Percentiles rank a stretch among this genome's conserved stretches.
Conservation (phyloP, 1,284 basidiomycete species). For the Porogramme epimiltina region DNA sequence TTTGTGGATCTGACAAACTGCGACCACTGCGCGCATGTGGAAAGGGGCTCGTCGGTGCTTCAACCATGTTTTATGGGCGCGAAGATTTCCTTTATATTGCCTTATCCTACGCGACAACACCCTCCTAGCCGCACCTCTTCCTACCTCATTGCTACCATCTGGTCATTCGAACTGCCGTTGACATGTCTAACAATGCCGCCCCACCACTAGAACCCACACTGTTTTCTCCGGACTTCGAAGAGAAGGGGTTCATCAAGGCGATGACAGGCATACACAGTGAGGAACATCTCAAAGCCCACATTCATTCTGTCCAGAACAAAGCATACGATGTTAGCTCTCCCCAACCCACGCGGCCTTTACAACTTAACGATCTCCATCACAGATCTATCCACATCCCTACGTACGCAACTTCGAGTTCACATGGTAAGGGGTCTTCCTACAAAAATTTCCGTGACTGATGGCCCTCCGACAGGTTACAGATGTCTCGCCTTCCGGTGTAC, state of each 20-base stretch:
- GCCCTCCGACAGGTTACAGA: slow-evolving; percentile 10
- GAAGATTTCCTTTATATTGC: too few species aligned
- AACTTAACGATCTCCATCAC: too few species aligned
- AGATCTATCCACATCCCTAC: slow-evolving; percentile 18
- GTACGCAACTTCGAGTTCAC: slow-evolving; percentile 19
- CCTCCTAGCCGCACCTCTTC: too few species aligned
- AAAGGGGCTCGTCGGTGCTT: too few species aligned
- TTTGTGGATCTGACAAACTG: too few species aligned
- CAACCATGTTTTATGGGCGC: too few species aligned
- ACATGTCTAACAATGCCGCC: neutral
- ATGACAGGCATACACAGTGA: slow-evolving; percentile 18
- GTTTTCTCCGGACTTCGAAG: slow-evolving; percentile 12
- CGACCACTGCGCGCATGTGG: too few species aligned
- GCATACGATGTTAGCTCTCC: slow-evolving; percentile 22
- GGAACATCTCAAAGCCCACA: slow-evolving; percentile 16
- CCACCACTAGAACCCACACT: slow-evolving; percentile 15
- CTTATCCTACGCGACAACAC: too few species aligned
- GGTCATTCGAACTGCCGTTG: too few species aligned
- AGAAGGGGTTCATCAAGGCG: slow-evolving; percentile 18
- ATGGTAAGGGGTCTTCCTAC: slow-evolving; percentile 8
- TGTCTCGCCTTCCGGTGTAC: slow-evolving; percentile 7
- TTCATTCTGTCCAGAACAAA: slow-evolving; percentile 13
- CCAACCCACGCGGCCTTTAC: too few species aligned
- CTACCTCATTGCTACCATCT: too few species aligned
- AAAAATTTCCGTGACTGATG: too few species aligned